Evolutionary conservation across 2,329 filamentous ascomycete species (phyloP).

Genomic region (Xylaria sp.): DNA sequence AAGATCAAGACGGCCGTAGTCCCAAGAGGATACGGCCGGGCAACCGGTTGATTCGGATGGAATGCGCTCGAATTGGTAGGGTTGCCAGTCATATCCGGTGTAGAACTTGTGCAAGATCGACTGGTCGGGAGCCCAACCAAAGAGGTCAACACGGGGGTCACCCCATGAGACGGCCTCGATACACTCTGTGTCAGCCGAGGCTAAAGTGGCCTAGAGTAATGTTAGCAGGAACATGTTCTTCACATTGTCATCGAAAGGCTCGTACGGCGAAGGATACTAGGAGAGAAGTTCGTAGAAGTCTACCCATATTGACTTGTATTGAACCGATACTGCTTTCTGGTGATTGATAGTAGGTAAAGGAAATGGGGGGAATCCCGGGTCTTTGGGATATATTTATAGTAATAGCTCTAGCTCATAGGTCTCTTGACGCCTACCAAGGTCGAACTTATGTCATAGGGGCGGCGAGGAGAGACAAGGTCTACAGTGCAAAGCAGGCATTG

Average conservation of each 20-base stretch:
- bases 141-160: slow-evolving; percentile 34
- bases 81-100: slow-evolving; percentile 40
- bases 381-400: neutral
- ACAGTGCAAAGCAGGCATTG: neutral
- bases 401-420: neutral
- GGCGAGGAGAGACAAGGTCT: neutral
- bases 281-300: slow-evolving; percentile 8
- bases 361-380: neutral
- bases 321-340: neutral
- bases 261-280: slow-evolving; percentile 12
- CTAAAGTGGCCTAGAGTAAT: slow-evolving; percentile 11
- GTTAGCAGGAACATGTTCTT: neutral
- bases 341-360: neutral
- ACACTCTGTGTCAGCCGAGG: slow-evolving; percentile 11
- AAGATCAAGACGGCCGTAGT: slow-evolving; percentile 35
- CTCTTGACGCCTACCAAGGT: neutral
- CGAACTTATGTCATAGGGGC: neutral
- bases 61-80: slow-evolving; percentile 33
- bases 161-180: slow-evolving; percentile 30
- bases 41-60: slow-evolving; percentile 27
- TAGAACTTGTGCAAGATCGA: slow-evolving; percentile 37
- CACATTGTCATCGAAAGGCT: too few species aligned
- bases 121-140: slow-evolving; percentile 22
- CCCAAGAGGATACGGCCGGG: slow-evolving; percentile 37
- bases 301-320: slow-evolving; percentile 11